These are phyloP conservation scores for Gonium pectorale DNA, from an alignment of 139 green algal species.

Conservation along the genomic window DNA sequence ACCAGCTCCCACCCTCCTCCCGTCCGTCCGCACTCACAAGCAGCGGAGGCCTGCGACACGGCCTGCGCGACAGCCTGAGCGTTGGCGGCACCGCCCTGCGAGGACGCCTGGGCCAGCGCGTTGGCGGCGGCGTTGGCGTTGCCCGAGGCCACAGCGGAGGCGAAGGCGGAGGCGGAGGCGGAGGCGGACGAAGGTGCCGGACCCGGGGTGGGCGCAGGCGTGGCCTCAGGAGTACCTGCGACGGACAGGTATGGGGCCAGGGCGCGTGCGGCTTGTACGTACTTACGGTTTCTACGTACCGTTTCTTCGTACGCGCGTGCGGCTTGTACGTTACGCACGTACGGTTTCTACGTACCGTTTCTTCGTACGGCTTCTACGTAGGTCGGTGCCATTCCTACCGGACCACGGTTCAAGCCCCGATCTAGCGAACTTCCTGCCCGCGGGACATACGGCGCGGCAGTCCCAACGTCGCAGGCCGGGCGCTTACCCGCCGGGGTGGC, in stretches of 20 bases:
- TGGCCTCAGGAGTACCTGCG: neutral
- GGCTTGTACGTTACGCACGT: too few species aligned
- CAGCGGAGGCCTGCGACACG: neutral
- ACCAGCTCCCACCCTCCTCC: neutral
- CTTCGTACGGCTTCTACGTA: too few species aligned
- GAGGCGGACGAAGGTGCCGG: neutral
- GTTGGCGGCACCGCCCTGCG: neutral
- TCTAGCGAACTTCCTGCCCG: too few species aligned
- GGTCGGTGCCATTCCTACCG: too few species aligned
- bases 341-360: too few species aligned
- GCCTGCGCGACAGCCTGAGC: conserved; percentile 12
- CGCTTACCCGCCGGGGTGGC: too few species aligned
- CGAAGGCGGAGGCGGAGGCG: conserved; percentile 25
- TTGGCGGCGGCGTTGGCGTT: conserved; percentile 31
- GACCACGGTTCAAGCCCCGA: too few species aligned
- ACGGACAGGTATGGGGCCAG: neutral
- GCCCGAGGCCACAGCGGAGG: conserved; percentile 3
- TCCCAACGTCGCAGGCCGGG: too few species aligned
- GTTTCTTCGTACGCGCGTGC: too few species aligned
- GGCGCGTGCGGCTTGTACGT: too few species aligned
- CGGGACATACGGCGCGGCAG: too few species aligned
- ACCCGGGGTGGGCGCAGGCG: neutral
- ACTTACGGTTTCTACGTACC: too few species aligned
- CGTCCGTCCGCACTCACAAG: neutral
- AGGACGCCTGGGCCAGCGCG: conserved; percentile 3